Evolutionary conservation across 1,284 basidiomycete genomes (phyloP), one percentile per base, ranked within the genome.

Genomic region (Ceratobasidium sp.): DNA sequence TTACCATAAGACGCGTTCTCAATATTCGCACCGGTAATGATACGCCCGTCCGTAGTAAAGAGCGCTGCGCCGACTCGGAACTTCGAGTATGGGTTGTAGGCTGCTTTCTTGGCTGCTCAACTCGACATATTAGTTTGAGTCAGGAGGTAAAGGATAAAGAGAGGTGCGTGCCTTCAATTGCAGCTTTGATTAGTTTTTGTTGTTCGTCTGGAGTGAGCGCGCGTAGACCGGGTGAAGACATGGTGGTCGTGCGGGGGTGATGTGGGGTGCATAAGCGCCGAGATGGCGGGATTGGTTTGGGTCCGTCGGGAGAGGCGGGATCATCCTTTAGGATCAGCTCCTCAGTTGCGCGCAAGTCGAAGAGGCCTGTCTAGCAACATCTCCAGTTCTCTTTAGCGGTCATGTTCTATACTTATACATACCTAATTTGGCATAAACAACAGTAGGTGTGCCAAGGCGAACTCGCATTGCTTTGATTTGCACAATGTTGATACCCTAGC

Each of bases 1-100:
- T 69, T 71, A 94, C 96, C 94, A 83, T 96, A 97, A 0, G 94
- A 95, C 0, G 95, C 95, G 83, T 97, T 97, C 86, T 98, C 96
- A 78, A 97, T 89, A 83, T 97, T 97, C 53, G 93, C 91, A 4
- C 96, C 96, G 75, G 91, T 93, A 80, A 96, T 89, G 55, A 97
- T 90, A 15, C 87, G 85, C 0, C 94, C 95, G 78, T 93, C 89
- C 0, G 89, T 84, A 0, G 91, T 88, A 23, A 97, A 86, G 13
- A 97, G 86, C 0, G 95, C 93, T 0, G 96, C 95, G 0, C 97
- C 96, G 12, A 98, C 96, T 63, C 93, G 91, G 84, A 97, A 97
- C 46, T 95, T 93, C 60, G 95, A 97, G 85, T 96, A 95, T 0
- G 89, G 92, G 55, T 86, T 88, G 83, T 96, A 95, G 0, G 93